Conservation (phyloP, 75 land plant genomes). For the Azolla pinnata region DNA sequence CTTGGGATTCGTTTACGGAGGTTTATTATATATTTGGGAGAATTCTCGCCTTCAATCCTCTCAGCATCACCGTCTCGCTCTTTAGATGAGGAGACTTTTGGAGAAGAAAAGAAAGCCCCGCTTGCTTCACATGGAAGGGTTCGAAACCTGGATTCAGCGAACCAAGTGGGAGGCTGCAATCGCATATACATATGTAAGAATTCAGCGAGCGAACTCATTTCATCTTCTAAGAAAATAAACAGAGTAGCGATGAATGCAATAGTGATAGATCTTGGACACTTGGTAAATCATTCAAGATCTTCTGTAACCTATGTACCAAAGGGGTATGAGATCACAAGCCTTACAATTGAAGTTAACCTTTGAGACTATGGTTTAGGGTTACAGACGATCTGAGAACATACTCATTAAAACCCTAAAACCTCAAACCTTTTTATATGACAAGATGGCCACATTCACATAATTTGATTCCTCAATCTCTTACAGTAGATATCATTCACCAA, state of each 20-base stretch:
- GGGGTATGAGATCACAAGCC: no score
- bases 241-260: neutral
- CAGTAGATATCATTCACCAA: no score
- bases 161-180: neutral
- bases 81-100: neutral
- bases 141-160: neutral
- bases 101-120: neutral
- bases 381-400: no score
- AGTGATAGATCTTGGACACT: neutral
- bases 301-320: neutral
- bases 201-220: neutral
- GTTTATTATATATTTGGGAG: neutral
- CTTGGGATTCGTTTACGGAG: no score
- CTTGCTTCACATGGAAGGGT: neutral
- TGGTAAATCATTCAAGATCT: neutral
- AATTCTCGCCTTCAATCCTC: constrained; percentile 1
- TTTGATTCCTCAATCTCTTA: no score
- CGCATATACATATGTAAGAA: neutral
- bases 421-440: no score
- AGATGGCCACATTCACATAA: no score
- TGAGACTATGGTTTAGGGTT: no score
- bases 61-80: neutral
- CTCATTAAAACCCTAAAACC: no score
- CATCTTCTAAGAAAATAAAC: neutral
- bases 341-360: no score